Conservation (phyloP, 139 green algal genomes). For the Pseudopediastrum boryanum region DNA sequence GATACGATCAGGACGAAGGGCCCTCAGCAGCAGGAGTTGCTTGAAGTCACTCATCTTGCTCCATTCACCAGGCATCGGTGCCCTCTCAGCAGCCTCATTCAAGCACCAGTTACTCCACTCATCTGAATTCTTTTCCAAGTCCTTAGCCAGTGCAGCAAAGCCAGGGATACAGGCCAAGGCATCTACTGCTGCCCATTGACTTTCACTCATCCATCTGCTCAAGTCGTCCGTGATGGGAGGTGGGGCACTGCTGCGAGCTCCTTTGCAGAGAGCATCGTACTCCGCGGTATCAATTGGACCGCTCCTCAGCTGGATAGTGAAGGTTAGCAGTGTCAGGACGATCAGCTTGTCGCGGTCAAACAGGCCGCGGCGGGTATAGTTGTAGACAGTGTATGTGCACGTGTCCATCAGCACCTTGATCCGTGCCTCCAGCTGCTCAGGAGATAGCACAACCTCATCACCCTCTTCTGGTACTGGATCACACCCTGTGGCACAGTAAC, state of each 20-base stretch:
- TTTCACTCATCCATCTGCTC: constrained; percentile 69
- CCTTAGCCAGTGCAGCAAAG: constrained; percentile 65
- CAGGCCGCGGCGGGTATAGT: constrained; percentile 85
- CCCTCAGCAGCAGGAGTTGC: constrained; percentile 64
- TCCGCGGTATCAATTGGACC: constrained; percentile 67
- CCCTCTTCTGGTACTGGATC: too few species aligned
- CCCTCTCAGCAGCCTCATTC: constrained; percentile 69
- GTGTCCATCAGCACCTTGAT: constrained; percentile 72
- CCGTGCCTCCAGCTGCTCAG: constrained; percentile 76
- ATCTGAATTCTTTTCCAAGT: constrained; percentile 87
- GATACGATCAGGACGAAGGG: constrained; percentile 81
- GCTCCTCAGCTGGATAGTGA: constrained; percentile 58
- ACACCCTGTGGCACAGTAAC: too few species aligned
- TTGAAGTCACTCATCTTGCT: constrained; percentile 72
- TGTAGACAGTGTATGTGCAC: constrained; percentile 85
- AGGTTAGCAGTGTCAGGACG: constrained; percentile 81
- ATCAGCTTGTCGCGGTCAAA: constrained; percentile 91
- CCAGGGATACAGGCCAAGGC: constrained; percentile 64
- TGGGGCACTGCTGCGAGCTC: constrained; percentile 50
- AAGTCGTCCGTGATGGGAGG: constrained; percentile 85
- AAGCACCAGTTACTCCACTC: constrained; percentile 81
- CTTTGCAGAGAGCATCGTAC: constrained; percentile 79
- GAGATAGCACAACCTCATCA: constrained; percentile 39
- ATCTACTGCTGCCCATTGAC: constrained; percentile 80
- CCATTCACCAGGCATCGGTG: constrained; percentile 81